Evolutionary conservation across 352 stramenopile genomes (phyloP).

Genomic region (Phytopythium mirpurense): DNA sequence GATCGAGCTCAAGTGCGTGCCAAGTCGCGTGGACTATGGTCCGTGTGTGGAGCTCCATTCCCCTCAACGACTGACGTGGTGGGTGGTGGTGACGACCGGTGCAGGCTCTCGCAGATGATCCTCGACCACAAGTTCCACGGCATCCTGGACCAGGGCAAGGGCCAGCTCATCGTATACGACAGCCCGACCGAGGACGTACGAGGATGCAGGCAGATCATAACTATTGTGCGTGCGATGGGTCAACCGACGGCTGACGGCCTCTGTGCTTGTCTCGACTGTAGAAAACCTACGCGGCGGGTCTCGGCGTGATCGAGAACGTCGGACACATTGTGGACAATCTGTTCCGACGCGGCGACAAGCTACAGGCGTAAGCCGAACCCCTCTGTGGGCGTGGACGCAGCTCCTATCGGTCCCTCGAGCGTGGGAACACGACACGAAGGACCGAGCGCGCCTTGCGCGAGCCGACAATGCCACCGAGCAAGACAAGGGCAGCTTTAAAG

Average conservation of each 20-base stretch:
- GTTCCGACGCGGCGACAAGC: slow-evolving; percentile 85
- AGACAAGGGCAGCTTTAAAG: too few relatives aligned
- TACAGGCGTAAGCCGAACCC: slow-evolving; percentile 45
- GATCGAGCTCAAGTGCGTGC: slow-evolving; percentile 78
- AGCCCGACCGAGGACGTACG: slow-evolving; percentile 89
- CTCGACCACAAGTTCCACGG: slow-evolving; percentile 98
- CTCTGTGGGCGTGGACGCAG: background rate
- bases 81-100: too few relatives aligned
- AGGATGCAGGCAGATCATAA: slow-evolving; percentile 22
- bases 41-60: too few relatives aligned
- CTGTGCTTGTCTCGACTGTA: slow-evolving; percentile 14
- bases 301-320: slow-evolving; percentile 97
- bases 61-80: too few relatives aligned
- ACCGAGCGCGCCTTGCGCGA: too few relatives aligned
- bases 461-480: too few relatives aligned
- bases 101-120: slow-evolving; percentile 99
- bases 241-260: background rate
- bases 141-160: slow-evolving; percentile 98
- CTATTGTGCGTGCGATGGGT: background rate
- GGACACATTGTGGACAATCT: slow-evolving; percentile 95
- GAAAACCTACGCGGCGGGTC: slow-evolving; percentile 90
- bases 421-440: too few relatives aligned
- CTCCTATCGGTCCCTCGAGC: too few relatives aligned
- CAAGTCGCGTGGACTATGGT: too few relatives aligned
- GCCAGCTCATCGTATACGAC: slow-evolving; percentile 99